Conservation (phyloP, 148 eudicot species). For the Limonium bicolor region DNA sequence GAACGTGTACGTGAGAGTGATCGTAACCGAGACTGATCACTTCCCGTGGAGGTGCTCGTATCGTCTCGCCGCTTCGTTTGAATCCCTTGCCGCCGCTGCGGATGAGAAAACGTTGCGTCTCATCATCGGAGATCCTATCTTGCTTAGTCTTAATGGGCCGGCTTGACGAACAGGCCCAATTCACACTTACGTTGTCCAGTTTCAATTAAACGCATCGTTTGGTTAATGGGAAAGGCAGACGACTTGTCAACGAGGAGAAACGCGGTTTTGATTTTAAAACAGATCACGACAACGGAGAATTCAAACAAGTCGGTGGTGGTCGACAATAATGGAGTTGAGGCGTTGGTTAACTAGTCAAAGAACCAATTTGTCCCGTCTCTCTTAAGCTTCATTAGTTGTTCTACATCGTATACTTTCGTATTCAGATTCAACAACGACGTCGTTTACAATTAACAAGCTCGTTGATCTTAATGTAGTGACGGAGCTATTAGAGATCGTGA, state of each 20-base stretch:
- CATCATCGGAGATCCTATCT: slow-evolving; percentile 32
- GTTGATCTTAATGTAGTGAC: too few relatives aligned
- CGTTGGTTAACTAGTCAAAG: slow-evolving; percentile 37
- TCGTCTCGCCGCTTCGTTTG: slow-evolving; percentile 22
- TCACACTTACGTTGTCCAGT: slow-evolving; percentile 14
- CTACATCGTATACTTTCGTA: too few relatives aligned
- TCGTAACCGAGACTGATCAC: slow-evolving; percentile 31
- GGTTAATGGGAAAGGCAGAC: slow-evolving; percentile 30
- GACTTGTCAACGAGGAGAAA: slow-evolving; percentile 29
- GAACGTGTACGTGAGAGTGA: slow-evolving; percentile 42
- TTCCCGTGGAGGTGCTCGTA: slow-evolving; percentile 15
- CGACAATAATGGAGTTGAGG: slow-evolving; percentile 35
- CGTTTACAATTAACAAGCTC: too few relatives aligned
- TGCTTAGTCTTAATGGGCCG: too few relatives aligned
- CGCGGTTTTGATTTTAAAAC: slow-evolving; percentile 30
- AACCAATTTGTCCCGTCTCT: slow-evolving; percentile 41
- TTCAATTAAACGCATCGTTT: slow-evolving; percentile 25
- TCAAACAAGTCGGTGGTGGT: slow-evolving; percentile 13
- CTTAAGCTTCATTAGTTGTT: slow-evolving; percentile 44
- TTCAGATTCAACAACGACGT: too few relatives aligned
- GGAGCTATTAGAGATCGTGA: slow-evolving; percentile 43
- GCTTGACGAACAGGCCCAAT: slow-evolving; percentile 21
- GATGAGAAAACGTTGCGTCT: slow-evolving; percentile 1
- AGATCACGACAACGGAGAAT: slow-evolving; percentile 14
- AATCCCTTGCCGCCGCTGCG: slow-evolving; percentile 14